Base-by-base conservation (phyloP, 352 stramenopile species). In the Albugo laibachii region DNA sequence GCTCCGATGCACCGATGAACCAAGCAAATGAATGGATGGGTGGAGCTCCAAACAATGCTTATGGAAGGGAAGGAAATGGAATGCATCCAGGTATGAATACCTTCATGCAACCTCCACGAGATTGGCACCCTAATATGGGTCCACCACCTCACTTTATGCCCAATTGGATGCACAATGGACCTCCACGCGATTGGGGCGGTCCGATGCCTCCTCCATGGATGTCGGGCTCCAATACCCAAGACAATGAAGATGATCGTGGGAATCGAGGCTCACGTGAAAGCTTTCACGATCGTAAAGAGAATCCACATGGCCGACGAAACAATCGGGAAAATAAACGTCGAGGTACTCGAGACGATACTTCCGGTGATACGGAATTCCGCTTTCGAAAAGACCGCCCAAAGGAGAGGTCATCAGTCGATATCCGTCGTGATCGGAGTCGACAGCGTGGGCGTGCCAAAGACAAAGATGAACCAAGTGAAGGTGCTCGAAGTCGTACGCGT, bases 81-180 rank as follows among this genome's bases (percentile, higher is more conserved):
- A 18, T 41, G 21, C n/a, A 58, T 60, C 39, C 50, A 27, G 57
- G 47, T 24, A 57, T 49, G 36, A 56, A 63, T 20, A 61, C 63
- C 0, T 80, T 81, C 52, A 80, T 85, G 64, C 54, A 47, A 5
- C 70, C 68, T n/a, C 73, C 69, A 6, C 60, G 59, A 5, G 74
- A 71, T 0, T 83, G 74, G 70, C 70, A 83, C 31, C 70, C 70
- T 47, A 62, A 69, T 21, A 83, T 83, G 71, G 70, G 69, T 0
- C 74, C 74, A 5, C 67, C 59, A 11, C 54, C 53, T 43, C 16
- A 3, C 16, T 43, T 19, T 19, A 10, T 49, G 48, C n/a, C 47
- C 50, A 36, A 58, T 55, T 12, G 42, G 15, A 2, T 69, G 65
- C 42, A 60, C 60, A 14, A 8, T 31, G 24, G 24, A 31, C 38